These are phyloP conservation scores for Trypanosoma avium DNA, from an alignment of 208 protist species.

Conservation along the genomic window DNA sequence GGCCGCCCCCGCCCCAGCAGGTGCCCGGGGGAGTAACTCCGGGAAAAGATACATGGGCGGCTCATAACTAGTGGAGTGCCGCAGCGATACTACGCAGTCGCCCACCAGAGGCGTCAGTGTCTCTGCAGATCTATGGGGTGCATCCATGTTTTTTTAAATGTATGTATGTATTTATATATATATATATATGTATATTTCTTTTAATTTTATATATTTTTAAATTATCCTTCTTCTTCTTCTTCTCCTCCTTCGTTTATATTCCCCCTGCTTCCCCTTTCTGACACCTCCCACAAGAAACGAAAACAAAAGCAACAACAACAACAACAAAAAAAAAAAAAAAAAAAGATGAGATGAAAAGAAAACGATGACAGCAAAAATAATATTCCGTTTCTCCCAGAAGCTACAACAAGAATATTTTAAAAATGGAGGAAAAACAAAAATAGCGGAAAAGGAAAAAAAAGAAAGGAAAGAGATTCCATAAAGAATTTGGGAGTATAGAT, in stretches of 20 bases:
- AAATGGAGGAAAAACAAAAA: no score
- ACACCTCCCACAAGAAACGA: no score
- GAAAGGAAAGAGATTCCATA: no score
- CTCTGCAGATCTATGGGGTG: neutral
- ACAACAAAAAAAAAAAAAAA: neutral
- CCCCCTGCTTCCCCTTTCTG: no score
- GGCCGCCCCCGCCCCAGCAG: constrained; percentile 69
- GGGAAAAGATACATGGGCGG: constrained; percentile 88
- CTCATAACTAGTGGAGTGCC: constrained; percentile 68
- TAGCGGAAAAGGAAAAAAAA: no score
- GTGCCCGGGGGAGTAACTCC: constrained; percentile 72
- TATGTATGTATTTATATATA: no score
- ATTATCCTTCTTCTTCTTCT: neutral
- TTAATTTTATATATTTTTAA: no score
- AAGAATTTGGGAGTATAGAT: no score
- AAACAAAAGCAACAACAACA: neutral
- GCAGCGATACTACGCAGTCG: constrained; percentile 62
- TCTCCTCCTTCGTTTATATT: constrained; percentile 1
- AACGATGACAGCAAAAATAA: neutral
- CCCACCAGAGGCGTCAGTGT: constrained; percentile 42
- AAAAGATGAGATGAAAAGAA: neutral
- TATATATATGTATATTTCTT: no score
- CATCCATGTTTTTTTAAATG: constrained; percentile 9
- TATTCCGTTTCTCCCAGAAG: no score
- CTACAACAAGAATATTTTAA: no score